phyloP scores from a whole-genome alignment of 495 filamentous ascomycete genomes.

The Xylaria venustula region DNA sequence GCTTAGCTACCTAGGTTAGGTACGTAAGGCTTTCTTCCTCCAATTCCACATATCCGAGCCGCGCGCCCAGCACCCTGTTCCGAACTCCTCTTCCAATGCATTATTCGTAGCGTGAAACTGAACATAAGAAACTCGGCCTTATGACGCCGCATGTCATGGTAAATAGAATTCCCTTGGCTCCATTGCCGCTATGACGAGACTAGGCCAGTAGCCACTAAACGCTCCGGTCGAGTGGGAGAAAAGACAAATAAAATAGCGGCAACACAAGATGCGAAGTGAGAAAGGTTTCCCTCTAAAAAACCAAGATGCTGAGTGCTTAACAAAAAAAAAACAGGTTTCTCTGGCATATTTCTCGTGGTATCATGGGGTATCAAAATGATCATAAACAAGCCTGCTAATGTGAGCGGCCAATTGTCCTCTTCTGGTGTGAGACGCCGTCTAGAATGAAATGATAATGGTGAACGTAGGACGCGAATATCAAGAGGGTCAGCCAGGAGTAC shows the following conservation, averaged over 20 bases:
- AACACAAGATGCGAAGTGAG: neutral
- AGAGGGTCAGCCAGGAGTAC: slow-evolving; percentile 16
- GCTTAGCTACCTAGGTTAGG: neutral
- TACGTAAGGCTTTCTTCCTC: too few relatives aligned
- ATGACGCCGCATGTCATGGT: neutral
- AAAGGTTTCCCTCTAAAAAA: slow-evolving; percentile 1
- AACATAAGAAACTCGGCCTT: neutral
- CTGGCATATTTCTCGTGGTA: slow-evolving; percentile 8
- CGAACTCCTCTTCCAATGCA: slow-evolving; percentile 12
- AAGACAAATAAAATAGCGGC: slow-evolving; percentile 6
- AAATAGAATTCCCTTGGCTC: neutral
- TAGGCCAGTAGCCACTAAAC: neutral
- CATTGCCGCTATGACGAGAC: neutral
- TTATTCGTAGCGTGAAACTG: neutral
- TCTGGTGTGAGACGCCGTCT: slow-evolving; percentile 20
- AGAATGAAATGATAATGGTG: slow-evolving; percentile 20
- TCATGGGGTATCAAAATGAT: slow-evolving; percentile 16
- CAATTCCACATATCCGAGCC: neutral
- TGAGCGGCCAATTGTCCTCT: neutral
- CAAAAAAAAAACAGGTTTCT: slow-evolving; percentile 2
- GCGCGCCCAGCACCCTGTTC: neutral
- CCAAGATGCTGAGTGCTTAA: slow-evolving; percentile 7
- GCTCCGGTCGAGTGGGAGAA: neutral
- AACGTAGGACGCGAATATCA: slow-evolving; percentile 21
- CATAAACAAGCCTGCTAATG: slow-evolving; percentile 2